Evolutionary conservation across 73 alveolate species (phyloP).

Genomic region (Tetrahymena borealis): DNA sequence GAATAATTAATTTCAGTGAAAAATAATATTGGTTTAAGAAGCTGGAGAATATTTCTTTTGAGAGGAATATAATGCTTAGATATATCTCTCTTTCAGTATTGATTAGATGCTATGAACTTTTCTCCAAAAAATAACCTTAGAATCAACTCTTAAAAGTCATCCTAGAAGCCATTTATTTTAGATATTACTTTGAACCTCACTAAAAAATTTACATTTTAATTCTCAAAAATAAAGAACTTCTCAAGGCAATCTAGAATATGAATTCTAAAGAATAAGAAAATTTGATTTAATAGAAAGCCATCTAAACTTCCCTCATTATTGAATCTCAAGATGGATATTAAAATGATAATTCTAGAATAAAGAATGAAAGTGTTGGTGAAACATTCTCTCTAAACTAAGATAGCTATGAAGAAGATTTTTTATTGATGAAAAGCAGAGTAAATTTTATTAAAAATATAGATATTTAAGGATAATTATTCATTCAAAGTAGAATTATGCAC

Average conservation of each 20-base stretch:
- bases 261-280: neutral
- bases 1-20: neutral
- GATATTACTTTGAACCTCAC: neutral
- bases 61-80: neutral
- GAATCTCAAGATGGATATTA: no score
- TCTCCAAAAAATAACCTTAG: neutral
- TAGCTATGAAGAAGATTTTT: no score
- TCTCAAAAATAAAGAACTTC: neutral
- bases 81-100: neutral
- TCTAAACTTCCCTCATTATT: neutral
- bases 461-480: no score
- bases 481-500: no score
- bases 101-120: neutral
- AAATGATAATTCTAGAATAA: no score
- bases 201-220: neutral
- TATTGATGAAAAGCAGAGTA: no score
- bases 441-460: no score
- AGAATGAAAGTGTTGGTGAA: no score
- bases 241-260: neutral
- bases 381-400: no score
- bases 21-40: neutral
- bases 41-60: neutral
- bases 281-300: neutral
- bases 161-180: neutral
- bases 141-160: neutral